Base-by-base conservation (phyloP, 768 basidiomycete species). In the Phaeotremella skinneri region DNA sequence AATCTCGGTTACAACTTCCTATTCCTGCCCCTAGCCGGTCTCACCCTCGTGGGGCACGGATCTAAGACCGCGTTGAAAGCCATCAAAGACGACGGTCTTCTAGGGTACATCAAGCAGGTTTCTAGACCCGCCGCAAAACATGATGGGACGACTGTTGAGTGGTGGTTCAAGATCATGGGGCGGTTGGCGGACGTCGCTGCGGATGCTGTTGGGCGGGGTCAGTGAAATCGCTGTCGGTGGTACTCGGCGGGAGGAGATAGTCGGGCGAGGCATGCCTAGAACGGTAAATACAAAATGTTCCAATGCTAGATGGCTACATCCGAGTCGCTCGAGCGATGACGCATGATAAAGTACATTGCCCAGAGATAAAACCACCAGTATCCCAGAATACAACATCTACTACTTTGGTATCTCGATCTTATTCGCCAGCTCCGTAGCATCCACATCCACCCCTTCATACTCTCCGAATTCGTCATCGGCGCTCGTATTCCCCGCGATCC, bases 391-490 rank as follows among this genome's bases (percentile, higher is more conserved):
- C 37, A 9, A n/a, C 37, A 9, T 9, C 37, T 39, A 39, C 43
- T 45, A 45, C 43, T 45, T 45, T 6, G 43, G 43, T 45, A 45
- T 9, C 7, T 45, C 43, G 6, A 45, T 21, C 43, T 20, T 7
- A 45, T 13, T 7, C 11, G 7, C 43, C 13, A 45, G 43, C 21
- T 45, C 43, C 7, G 7, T 45, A 45, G 43, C 7, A 23, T 55
- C 53, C 52, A 41, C 39, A 25, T 56, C 32, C 4, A 64, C 61
- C 6, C 57, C 66, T 49, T 75, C 69, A 52, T 66, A 75, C 11
- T 73, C 70, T 4, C 74, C 74, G 63, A 70, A 76, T 16, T 48
- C 66, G 55, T 70, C 72, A 27, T 69, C 68, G 4, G 49, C 66
- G n/a, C n/a, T n/a, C n/a, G 2, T 42, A 54, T 13, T 49, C 30